Percentiles rank a stretch among this genome's conserved stretches.
These are phyloP conservation scores for Ceriops zippeliana DNA, from an alignment of 345 rosid species.

Conservation along the genomic window DNA sequence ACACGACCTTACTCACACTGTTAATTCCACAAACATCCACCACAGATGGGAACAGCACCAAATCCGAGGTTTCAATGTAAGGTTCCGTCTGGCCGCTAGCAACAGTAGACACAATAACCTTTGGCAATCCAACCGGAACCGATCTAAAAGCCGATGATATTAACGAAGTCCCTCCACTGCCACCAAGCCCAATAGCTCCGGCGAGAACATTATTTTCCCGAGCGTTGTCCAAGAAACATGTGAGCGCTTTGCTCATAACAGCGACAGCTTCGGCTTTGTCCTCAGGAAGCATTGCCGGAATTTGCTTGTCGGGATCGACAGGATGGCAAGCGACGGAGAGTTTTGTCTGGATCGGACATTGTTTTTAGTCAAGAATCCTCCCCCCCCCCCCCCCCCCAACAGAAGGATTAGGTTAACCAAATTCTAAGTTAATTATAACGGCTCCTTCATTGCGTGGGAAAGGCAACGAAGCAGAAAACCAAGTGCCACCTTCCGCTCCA, in stretches of 20 bases:
- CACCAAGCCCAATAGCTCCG: conserved; percentile 81
- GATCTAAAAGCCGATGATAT: conserved; percentile 64
- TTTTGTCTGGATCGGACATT: conserved; percentile 21
- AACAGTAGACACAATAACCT: conserved; percentile 82
- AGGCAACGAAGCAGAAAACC: neutral
- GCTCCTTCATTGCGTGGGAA: neutral
- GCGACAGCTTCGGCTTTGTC: conserved; percentile 75
- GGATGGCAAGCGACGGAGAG: conserved; percentile 38
- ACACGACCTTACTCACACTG: conserved; percentile 71
- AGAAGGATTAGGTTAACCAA: neutral
- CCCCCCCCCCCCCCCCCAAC: neutral
- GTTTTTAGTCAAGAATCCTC: neutral
- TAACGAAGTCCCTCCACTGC: conserved; percentile 87
- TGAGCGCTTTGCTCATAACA: conserved; percentile 66
- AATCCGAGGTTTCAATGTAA: conserved; percentile 78
- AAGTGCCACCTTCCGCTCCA: neutral
- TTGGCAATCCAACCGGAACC: conserved; percentile 76
- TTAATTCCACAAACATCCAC: conserved; percentile 92
- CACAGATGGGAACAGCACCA: conserved; percentile 74
- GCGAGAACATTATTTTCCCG: conserved; percentile 38
- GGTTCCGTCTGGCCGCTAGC: conserved; percentile 83
- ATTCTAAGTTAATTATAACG: no score
- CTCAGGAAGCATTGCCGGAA: conserved; percentile 34
- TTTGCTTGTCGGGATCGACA: conserved; percentile 24
- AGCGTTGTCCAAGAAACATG: conserved; percentile 41